Percentiles rank a stretch among this genome's conserved stretches.
phyloP scores from a whole-genome alignment of 805 yeast species.

The Lipomyces kockii region DNA sequence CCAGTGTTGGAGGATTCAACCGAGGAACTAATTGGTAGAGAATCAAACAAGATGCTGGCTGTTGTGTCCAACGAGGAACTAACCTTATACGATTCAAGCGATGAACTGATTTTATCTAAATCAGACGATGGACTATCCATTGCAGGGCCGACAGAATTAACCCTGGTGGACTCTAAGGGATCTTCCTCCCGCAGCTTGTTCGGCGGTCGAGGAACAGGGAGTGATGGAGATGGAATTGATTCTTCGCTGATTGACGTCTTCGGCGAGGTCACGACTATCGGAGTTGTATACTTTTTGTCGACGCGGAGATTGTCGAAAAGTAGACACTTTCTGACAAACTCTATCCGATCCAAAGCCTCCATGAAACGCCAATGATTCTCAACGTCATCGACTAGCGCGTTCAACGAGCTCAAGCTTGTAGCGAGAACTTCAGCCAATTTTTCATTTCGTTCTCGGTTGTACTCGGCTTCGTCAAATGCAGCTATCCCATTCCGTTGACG shows the following conservation, averaged over 20 bases:
- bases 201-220: not conserved
- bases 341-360: conserved; percentile 28
- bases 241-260: not conserved
- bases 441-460: conserved; percentile 29
- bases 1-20: not conserved
- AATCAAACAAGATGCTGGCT: not conserved
- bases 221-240: not conserved
- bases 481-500: conserved; percentile 5
- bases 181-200: not conserved
- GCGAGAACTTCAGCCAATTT: conserved; percentile 21
- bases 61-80: not conserved
- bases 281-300: conserved; percentile 12
- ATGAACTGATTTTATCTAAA: not conserved
- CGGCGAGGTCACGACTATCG: conserved; percentile 3
- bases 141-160: not conserved
- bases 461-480: conserved; percentile 26
- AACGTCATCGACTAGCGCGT: not conserved
- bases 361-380: conserved; percentile 2
- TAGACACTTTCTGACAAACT: conserved; percentile 28
- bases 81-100: not conserved
- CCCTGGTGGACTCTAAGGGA: not conserved
- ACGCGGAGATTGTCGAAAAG: conserved; percentile 30
- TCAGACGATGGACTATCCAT: not conserved
- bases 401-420: conserved; percentile 14
- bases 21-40: not conserved